Conservation (phyloP, 2,329 filamentous ascomycete species). For the Phymatotrichopsis omnivora region DNA sequence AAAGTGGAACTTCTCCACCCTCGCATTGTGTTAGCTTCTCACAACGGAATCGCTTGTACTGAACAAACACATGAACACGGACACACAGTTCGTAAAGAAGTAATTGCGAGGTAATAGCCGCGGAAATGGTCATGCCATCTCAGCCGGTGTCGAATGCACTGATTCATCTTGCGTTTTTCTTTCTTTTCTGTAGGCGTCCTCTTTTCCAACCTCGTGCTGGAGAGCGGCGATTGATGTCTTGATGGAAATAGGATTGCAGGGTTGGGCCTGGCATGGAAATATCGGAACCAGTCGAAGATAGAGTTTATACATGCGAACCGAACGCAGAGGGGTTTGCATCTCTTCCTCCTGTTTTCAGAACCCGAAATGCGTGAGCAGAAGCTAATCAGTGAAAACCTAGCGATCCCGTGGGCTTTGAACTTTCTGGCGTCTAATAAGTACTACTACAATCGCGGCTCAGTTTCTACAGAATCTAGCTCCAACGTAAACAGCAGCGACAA, state of each 20-base stretch:
- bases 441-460: conserved; percentile 21
- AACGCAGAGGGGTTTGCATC: conserved; percentile 66
- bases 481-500: not conserved
- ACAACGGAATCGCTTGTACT: no score
- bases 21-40: no score
- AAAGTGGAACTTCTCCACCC: no score
- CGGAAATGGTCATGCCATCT: conserved; percentile 68
- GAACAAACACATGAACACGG: no score
- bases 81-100: no score
- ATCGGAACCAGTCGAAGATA: conserved; percentile 53
- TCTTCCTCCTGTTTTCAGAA: not conserved
- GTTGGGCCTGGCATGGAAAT: conserved; percentile 45
- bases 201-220: not conserved
- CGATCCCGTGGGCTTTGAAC: conserved; percentile 71
- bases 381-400: conserved; percentile 42
- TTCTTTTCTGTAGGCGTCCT: conserved; percentile 55
- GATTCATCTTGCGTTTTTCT: conserved; percentile 72
- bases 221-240: conserved; percentile 4
- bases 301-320: conserved; percentile 67
- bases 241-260: conserved; percentile 50
- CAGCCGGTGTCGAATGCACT: conserved; percentile 69
- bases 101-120: no score
- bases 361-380: conserved; percentile 30
- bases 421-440: conserved; percentile 89
- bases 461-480: not conserved